These are phyloP conservation scores for Ailanthus altissimus DNA, from an alignment of 345 rosid genomes.

Conservation along the genomic window DNA sequence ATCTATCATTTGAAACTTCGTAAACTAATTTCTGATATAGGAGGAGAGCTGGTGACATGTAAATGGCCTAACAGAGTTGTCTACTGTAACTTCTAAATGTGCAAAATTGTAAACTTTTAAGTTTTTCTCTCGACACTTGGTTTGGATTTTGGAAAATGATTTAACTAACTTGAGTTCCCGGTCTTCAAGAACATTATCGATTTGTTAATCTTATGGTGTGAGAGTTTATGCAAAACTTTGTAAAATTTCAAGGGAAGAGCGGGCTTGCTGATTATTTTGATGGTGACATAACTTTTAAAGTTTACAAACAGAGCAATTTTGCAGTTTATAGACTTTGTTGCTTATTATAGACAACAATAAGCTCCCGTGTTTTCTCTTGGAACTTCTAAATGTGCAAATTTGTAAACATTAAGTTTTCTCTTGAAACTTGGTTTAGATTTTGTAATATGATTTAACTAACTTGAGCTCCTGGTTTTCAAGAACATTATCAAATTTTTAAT, in stretches of 20 bases:
- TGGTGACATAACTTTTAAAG: background rate
- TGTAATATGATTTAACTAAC: background rate
- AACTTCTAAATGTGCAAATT: slow-evolving; percentile 3
- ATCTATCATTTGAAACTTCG: background rate
- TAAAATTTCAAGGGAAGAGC: background rate
- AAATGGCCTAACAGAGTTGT: background rate
- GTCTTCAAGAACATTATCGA: background rate
- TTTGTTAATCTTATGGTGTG: background rate
- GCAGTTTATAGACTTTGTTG: background rate
- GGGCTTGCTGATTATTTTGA: background rate
- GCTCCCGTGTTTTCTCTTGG: background rate
- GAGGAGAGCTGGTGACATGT: background rate
- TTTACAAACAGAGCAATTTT: background rate
- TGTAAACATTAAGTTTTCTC: background rate
- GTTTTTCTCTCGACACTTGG: background rate
- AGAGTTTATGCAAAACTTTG: background rate
- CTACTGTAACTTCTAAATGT: background rate
- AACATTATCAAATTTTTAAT: background rate
- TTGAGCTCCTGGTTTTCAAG: background rate
- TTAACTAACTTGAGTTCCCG: background rate
- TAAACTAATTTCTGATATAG: background rate
- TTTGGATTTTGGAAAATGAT: background rate
- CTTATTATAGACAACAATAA: too few species aligned
- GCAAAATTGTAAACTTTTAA: background rate
- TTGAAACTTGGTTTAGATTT: background rate